These are phyloP conservation scores for Fusarium algeriense DNA, from an alignment of 2,329 filamentous ascomycete genomes.

Conservation along the genomic window DNA sequence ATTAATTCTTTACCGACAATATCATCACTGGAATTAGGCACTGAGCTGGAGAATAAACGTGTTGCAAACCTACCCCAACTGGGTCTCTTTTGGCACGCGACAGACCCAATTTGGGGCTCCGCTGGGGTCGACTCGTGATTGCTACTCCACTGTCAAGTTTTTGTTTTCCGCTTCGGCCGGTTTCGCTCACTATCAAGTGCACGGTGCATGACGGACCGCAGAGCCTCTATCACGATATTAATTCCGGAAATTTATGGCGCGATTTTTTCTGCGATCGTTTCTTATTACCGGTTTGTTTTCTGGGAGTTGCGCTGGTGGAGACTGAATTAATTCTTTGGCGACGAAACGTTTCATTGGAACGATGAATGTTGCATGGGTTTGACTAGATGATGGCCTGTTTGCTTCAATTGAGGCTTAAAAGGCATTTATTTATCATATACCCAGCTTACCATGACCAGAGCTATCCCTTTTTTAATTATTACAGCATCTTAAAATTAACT, in stretches of 20 bases:
- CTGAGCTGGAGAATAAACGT: background rate
- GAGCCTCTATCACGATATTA: constrained; percentile 24
- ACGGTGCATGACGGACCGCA: constrained; percentile 6
- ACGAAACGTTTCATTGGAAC: background rate
- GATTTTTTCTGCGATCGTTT: background rate
- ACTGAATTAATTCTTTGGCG: background rate
- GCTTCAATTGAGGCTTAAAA: background rate
- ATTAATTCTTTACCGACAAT: background rate
- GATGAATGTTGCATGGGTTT: background rate
- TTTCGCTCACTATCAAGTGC: background rate
- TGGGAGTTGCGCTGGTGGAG: background rate
- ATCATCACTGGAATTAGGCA: background rate
- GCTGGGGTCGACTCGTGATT: background rate
- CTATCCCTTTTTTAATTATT: fast-evolving
- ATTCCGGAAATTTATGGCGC: background rate
- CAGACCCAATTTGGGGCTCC: background rate
- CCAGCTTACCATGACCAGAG: fast-evolving
- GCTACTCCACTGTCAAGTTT: background rate
- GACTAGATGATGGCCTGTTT: background rate
- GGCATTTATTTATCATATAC: fast-evolving
- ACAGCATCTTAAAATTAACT: fast-evolving
- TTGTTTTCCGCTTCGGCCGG: background rate
- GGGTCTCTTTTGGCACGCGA: background rate
- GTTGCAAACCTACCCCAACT: background rate
- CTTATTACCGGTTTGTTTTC: constrained; percentile 2